Percentiles rank a stretch among this genome's conserved stretches.
phyloP scores from a whole-genome alignment of 768 basidiomycete species.

The Suillus alpinus region DNA sequence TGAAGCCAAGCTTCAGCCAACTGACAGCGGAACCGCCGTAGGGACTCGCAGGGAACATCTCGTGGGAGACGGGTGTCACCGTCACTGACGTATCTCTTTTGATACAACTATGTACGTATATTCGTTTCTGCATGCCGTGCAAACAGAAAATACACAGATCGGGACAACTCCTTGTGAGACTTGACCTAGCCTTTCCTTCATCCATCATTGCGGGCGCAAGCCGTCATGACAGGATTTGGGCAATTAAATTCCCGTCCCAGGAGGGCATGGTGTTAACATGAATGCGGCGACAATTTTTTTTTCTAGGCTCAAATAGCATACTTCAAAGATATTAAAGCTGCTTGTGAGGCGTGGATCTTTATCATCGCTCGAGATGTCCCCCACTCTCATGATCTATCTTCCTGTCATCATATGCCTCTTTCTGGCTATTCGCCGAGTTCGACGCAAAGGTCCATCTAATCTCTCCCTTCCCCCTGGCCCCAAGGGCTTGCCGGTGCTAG shows the following conservation, averaged over 20 bases:
- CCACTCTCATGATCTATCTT: slow-evolving; percentile 8
- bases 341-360: no score
- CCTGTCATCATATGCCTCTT: slow-evolving; percentile 8
- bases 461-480: slow-evolving; percentile 28
- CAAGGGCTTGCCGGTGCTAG: slow-evolving; percentile 29
- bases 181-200: neutral
- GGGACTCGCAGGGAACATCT: neutral
- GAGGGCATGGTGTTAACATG: neutral
- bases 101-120: neutral
- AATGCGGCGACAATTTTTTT: neutral
- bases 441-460: slow-evolving; percentile 7
- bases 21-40: neutral
- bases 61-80: neutral
- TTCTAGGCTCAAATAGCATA: neutral
- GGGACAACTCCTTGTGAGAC: neutral
- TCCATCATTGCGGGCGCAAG: neutral
- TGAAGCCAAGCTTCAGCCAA: neutral
- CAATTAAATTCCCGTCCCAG: neutral
- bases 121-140: neutral
- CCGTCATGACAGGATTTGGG: neutral
- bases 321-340: neutral
- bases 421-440: slow-evolving; percentile 12
- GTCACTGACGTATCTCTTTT: neutral
- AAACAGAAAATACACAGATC: neutral
- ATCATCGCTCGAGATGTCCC: neutral